Evolutionary conservation across 768 basidiomycete genomes (phyloP), one percentile per base, ranked within the genome.

Genomic region (Tylopilus sp.): DNA sequence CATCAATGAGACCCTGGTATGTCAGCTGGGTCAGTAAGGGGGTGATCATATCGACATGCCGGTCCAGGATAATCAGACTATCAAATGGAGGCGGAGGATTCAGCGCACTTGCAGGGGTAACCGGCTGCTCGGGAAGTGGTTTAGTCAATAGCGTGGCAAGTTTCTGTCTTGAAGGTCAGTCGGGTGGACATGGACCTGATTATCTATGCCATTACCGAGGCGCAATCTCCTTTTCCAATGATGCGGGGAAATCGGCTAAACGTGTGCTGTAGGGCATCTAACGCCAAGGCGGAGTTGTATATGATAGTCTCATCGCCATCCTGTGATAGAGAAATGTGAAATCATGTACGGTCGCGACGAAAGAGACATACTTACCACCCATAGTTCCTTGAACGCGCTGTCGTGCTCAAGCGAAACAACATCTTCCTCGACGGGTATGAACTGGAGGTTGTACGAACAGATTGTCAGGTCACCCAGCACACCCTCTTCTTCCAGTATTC

Each of bases 1-100:
- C 97, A 64, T 98, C 97, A 30, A 98, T 78, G 44, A 99, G 84
- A 19, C 97, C 97, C 67, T 98, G 89, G 60, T 98, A 98, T 0
- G 97, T 99, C 52, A 98, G 75, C 63, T 98, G 95, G 3, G 97
- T 98, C 42, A 96, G 81, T 46, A 98, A 76, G 2, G 97, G 93
- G 0, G 97, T 97, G 54, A 98, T 85, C 89, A 98, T 89, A 64
- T 99, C 97, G 11, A 89, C 84, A 30, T 85, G 84, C 44, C 97
- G 84, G 68, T 99, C 97, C 52, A 99, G 61, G 33, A 98, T 77
- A 59, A 99, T 86, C 54, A 98, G 72, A 14, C 84, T 86, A 66
- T 99, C 97, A 49, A 98, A 79, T 46, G 77, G 81, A 16, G 82
- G 81, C 3, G 82, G 80, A 11, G 76, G 66, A 10, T 78, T 70